phyloP scores from a whole-genome alignment of 257 asterid species.

The Scutellaria baicalensis region DNA sequence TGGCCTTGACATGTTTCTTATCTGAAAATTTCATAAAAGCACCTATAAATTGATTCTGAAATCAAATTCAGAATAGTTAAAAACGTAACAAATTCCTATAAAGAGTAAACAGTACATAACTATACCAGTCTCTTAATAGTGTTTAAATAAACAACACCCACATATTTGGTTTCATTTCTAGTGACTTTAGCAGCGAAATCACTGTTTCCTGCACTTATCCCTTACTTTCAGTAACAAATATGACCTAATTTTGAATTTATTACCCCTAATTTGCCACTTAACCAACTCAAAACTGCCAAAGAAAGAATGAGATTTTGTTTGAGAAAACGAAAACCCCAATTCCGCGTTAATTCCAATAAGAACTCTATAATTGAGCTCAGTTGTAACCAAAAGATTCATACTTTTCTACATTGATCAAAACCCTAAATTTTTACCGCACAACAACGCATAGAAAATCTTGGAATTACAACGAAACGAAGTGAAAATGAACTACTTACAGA shows the following conservation, averaged over 20 bases:
- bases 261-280: background rate
- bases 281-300: background rate
- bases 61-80: background rate
- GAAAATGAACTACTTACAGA: conserved; percentile 16
- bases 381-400: background rate
- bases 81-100: background rate
- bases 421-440: background rate
- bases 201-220: conserved; percentile 8
- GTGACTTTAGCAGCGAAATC: background rate
- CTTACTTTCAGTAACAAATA: background rate
- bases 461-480: background rate
- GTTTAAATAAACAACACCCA: background rate
- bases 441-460: background rate
- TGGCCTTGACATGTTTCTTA: conserved; percentile 62
- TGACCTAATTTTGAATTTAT: background rate
- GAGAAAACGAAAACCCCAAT: background rate
- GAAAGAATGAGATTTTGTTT: background rate
- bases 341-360: background rate
- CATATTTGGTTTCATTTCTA: background rate
- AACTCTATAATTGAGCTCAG: background rate
- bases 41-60: background rate
- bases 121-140: background rate
- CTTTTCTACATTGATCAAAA: background rate
- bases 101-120: background rate
- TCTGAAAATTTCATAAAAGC: conserved; percentile 4